phyloP scores from a whole-genome alignment of 495 filamentous ascomycete species.

The Podospora pseudoanserina region DNA sequence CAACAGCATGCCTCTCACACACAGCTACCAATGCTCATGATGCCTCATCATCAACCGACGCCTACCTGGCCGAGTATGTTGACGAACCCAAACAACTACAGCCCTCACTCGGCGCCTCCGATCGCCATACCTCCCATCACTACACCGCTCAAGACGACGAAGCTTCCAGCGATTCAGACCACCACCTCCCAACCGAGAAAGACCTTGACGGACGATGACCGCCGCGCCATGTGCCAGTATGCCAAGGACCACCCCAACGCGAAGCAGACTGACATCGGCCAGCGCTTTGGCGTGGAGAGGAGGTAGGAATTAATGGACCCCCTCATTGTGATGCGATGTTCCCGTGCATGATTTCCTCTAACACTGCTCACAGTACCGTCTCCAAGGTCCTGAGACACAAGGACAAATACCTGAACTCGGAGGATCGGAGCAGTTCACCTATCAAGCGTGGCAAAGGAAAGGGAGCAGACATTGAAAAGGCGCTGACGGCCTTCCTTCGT shows the following conservation, averaged over 20 bases:
- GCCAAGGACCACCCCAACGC: constrained; percentile 88
- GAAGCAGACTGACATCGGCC: constrained; percentile 98
- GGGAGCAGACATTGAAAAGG: constrained; percentile 91
- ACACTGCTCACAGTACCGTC: constrained; percentile 67
- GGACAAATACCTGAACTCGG: constrained; percentile 89
- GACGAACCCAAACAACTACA: constrained; percentile 49
- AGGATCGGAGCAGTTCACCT: constrained; percentile 83
- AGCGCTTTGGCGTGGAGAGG: constrained; percentile 94
- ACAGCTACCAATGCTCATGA: constrained; percentile 57
- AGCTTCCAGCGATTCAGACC: constrained; percentile 44
- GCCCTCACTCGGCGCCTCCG: constrained; percentile 48
- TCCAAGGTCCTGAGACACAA: constrained; percentile 96
- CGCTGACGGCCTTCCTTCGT: constrained; percentile 82
- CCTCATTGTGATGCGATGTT: not conserved
- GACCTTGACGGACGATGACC: constrained; percentile 89
- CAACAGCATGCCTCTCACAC: constrained; percentile 37
- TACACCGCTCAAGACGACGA: constrained; percentile 47
- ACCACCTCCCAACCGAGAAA: constrained; percentile 65
- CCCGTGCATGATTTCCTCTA: constrained; percentile 10
- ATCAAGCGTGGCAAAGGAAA: constrained; percentile 87
- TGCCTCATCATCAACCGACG: constrained; percentile 55
- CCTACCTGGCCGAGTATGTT: constrained; percentile 69
- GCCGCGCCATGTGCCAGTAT: constrained; percentile 91
- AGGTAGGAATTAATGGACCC: constrained; percentile 58
- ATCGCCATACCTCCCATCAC: constrained; percentile 55